phyloP scores from a whole-genome alignment of 306 rosid species.

The Morella rubra region DNA sequence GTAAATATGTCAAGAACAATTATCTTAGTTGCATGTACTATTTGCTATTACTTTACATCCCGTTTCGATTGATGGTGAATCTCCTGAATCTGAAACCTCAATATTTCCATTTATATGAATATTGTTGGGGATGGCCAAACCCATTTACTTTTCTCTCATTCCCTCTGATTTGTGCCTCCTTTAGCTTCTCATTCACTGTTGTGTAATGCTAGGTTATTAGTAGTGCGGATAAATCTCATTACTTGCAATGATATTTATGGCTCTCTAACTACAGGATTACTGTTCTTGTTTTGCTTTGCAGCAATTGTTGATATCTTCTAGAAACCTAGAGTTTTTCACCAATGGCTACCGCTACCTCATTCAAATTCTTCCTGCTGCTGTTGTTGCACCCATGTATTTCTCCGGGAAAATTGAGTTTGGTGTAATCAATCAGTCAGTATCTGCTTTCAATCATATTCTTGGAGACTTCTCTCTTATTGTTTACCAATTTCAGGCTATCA shows the following conservation, averaged over 20 bases:
- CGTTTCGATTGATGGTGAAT: neutral
- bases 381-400: slow-evolving; percentile 97
- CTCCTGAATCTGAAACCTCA: neutral
- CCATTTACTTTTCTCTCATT: neutral
- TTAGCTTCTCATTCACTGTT: neutral
- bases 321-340: slow-evolving; percentile 94
- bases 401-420: slow-evolving; percentile 97
- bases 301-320: slow-evolving; percentile 83
- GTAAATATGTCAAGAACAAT: too few species aligned
- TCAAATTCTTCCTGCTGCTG: slow-evolving; percentile 97
- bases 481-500: slow-evolving; percentile 88
- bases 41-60: too few species aligned
- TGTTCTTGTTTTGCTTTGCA: slow-evolving; percentile 38
- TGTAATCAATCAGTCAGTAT: slow-evolving; percentile 91
- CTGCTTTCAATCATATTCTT: slow-evolving; percentile 94
- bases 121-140: neutral
- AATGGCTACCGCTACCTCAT: slow-evolving; percentile 86
- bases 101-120: neutral
- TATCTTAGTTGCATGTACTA: too few species aligned
- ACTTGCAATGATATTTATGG: slow-evolving; percentile 7
- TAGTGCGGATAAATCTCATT: neutral
- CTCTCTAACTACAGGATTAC: neutral
- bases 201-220: neutral
- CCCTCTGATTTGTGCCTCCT: neutral
- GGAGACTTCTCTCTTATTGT: slow-evolving; percentile 90